These are phyloP conservation scores for Byssoonygena ceratinophila DNA, from an alignment of 2,329 filamentous ascomycete species.

Conservation along the genomic window DNA sequence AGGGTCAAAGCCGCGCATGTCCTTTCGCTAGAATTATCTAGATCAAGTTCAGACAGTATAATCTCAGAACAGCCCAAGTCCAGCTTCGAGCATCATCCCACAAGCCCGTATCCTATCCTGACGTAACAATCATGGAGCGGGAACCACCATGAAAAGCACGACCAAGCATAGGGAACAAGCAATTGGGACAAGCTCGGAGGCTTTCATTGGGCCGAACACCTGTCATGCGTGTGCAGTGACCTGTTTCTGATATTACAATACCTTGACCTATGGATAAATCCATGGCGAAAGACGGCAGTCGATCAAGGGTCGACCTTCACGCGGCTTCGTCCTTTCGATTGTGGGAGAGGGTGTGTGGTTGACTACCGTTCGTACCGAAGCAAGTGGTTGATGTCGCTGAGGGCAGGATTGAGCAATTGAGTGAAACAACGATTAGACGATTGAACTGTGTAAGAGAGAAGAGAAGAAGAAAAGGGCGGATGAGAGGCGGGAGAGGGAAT, in stretches of 20 bases:
- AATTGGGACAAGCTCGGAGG: conserved; percentile 2
- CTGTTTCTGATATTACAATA: conserved; percentile 32
- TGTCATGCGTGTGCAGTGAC: conserved; percentile 36
- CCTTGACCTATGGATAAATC: conserved; percentile 32
- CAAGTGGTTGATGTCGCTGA: neutral
- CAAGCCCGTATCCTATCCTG: neutral
- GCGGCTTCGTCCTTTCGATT: conserved; percentile 3
- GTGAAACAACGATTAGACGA: neutral
- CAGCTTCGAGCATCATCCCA: conserved; percentile 25
- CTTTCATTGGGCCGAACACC: conserved; percentile 29
- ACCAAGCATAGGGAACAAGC: neutral
- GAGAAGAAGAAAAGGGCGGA: neutral
- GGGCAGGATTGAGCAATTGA: neutral
- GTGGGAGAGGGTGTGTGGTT: neutral
- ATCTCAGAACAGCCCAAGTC: conserved; percentile 51
- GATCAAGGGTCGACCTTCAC: neutral
- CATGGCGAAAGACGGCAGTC: conserved; percentile 18
- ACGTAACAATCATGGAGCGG: neutral
- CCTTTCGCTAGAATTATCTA: conserved; percentile 81
- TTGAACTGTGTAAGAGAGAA: neutral
- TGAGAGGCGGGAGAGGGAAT: neutral
- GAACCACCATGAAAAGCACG: neutral
- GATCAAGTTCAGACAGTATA: conserved; percentile 75
- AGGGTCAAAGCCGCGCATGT: conserved; percentile 59
- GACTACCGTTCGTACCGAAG: conserved; percentile 2